These are phyloP conservation scores for Cyclostephanos tholiformis DNA, from an alignment of 108 stramenopile genomes.

Conservation along the genomic window DNA sequence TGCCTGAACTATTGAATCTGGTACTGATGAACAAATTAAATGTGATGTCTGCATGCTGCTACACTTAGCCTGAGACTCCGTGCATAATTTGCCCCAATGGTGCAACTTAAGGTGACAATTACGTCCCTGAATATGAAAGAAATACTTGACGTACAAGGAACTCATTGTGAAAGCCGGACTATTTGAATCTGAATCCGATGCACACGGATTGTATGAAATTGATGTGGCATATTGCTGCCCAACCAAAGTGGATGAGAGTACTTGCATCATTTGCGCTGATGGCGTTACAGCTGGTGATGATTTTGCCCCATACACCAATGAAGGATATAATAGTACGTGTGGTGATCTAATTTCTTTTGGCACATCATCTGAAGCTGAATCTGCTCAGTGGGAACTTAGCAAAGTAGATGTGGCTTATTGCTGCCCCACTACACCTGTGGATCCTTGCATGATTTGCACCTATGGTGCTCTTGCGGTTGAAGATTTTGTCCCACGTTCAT, in stretches of 20 bases:
- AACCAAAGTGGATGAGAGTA: neutral
- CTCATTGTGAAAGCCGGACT: too few species aligned
- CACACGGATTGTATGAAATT: too few species aligned
- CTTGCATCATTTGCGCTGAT: constrained; percentile 2
- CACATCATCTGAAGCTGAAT: neutral
- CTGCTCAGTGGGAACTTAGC: neutral
- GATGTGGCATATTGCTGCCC: too few species aligned
- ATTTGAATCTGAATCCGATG: too few species aligned
- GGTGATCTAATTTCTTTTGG: neutral
- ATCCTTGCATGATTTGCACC: neutral
- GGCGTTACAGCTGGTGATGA: constrained; percentile 3
- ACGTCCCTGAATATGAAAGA: too few species aligned
- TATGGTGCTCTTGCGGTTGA: neutral
- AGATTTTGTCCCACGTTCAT: neutral
- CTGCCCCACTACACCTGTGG: neutral
- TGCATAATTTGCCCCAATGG: neutral
- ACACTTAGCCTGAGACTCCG: too few species aligned
- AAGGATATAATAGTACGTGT: neutral
- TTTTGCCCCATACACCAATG: neutral
- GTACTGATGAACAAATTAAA: too few species aligned
- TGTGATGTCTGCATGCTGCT: too few species aligned
- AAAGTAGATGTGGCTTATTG: neutral
- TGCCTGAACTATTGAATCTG: too few species aligned
- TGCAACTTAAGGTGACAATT: too few species aligned
- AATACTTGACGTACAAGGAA: too few species aligned